Percentiles rank a stretch among this genome's conserved stretches.
phyloP scores from a whole-genome alignment of 2,329 filamentous ascomycete species.

The Xylariaceae sp. region DNA sequence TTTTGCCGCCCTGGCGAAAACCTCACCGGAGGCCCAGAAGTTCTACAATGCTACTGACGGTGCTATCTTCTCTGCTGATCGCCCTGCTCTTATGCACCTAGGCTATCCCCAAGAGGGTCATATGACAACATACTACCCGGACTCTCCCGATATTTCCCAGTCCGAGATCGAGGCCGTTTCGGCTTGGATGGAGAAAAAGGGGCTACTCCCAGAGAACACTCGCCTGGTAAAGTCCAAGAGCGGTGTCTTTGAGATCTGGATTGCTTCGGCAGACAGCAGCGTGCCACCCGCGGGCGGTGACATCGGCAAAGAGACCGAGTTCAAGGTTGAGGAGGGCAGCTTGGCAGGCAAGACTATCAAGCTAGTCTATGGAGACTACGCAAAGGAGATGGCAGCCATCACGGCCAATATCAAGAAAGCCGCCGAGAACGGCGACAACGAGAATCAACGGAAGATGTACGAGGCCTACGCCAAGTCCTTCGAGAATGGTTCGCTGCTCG shows the following conservation, averaged over 20 bases:
- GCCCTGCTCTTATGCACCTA: conserved; percentile 61
- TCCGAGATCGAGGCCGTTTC: conserved; percentile 65
- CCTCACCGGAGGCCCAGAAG: conserved; percentile 51
- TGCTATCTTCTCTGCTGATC: conserved; percentile 62
- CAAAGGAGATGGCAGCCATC: conserved; percentile 63
- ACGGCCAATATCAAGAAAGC: conserved; percentile 61
- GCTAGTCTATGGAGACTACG: conserved; percentile 68
- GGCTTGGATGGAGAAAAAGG: conserved; percentile 65
- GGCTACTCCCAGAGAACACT: conserved; percentile 69
- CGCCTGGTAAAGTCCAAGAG: conserved; percentile 59
- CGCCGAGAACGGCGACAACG: conserved; percentile 61
- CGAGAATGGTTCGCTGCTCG: conserved; percentile 62
- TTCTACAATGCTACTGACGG: conserved; percentile 62
- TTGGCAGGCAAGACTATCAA: conserved; percentile 61
- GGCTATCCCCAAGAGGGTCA: conserved; percentile 69
- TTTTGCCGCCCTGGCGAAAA: conserved; percentile 56
- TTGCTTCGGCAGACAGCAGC: conserved; percentile 58
- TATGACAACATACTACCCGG: conserved; percentile 75
- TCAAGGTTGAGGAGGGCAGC: conserved; percentile 49
- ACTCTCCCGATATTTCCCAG: conserved; percentile 66
- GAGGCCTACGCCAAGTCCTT: conserved; percentile 68
- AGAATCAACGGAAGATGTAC: conserved; percentile 54
- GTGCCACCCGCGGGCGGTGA: conserved; percentile 59
- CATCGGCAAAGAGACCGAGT: conserved; percentile 57
- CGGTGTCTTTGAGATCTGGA: conserved; percentile 63